These are phyloP conservation scores for Gossypium raimondii DNA, from an alignment of 345 rosid genomes.

Conservation along the genomic window DNA sequence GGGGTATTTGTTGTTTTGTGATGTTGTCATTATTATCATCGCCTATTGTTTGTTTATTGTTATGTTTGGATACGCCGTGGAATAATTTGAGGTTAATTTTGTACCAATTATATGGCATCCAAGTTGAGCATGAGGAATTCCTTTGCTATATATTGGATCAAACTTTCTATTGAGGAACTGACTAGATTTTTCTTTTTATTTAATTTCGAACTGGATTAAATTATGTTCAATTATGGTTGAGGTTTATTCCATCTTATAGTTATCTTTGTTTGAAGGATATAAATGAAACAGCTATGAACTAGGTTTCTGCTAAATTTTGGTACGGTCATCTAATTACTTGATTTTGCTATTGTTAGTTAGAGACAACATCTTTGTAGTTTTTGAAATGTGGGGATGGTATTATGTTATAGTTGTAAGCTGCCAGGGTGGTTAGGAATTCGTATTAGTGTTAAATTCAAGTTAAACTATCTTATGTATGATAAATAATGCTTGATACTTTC, in stretches of 20 bases:
- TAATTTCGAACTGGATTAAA: not conserved
- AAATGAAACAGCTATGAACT: not conserved
- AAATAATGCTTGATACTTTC: not conserved
- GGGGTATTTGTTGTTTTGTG: slow-evolving; percentile 7
- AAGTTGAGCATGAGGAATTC: not conserved
- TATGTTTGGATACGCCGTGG: slow-evolving; percentile 2
- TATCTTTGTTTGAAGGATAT: not conserved
- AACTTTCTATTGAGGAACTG: not conserved
- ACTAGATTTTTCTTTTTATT: not conserved
- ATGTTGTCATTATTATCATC: not conserved
- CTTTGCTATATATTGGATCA: not conserved
- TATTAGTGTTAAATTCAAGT: too few relatives aligned
- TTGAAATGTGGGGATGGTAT: not conserved
- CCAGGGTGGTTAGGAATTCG: not conserved
- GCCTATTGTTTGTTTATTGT: not conserved
- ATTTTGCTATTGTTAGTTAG: not conserved
- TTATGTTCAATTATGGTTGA: not conserved
- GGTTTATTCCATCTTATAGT: not conserved
- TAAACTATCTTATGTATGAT: not conserved
- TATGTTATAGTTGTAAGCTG: not conserved
- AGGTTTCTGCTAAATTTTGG: not conserved
- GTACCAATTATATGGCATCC: slow-evolving; percentile 7
- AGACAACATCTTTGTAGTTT: not conserved
- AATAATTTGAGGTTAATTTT: slow-evolving; percentile 10
- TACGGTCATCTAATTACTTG: too few relatives aligned